Evolutionary conservation across 2,329 filamentous ascomycete genomes (phyloP).

Genomic region (Niveomyces coronatus): DNA sequence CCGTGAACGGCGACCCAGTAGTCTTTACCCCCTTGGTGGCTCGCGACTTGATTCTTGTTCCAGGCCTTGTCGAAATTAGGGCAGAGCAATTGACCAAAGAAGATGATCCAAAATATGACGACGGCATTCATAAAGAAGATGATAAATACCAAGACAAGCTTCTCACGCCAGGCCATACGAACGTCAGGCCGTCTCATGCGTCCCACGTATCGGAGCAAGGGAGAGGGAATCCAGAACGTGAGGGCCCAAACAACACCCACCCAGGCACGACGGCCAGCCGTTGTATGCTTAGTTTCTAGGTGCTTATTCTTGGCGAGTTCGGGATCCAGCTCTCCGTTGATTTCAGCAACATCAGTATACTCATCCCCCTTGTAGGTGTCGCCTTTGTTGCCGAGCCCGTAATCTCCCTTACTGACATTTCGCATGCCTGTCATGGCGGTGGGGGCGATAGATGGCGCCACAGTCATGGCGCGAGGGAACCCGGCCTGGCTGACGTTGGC

Average conservation of each 20-base stretch:
- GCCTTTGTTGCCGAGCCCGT: conserved; percentile 78
- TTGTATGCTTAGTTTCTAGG: conserved; percentile 59
- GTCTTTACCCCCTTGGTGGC: conserved; percentile 62
- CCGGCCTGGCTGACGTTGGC: conserved; percentile 47
- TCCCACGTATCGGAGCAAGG: conserved; percentile 66
- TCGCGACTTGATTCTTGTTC: conserved; percentile 57
- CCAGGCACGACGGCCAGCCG: conserved; percentile 62
- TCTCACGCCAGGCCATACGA: conserved; percentile 94
- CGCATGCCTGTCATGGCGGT: conserved; percentile 45
- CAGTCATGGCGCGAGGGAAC: conserved; percentile 19
- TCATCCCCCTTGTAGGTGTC: conserved; percentile 68
- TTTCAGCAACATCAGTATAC: conserved; percentile 61
- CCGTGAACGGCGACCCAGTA: conserved; percentile 85
- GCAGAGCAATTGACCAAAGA: conserved; percentile 75
- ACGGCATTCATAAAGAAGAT: conserved; percentile 73
- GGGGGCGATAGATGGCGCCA: conserved; percentile 50
- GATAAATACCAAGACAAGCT: conserved; percentile 69
- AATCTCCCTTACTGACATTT: conserved; percentile 60
- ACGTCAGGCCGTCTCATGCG: conserved; percentile 97
- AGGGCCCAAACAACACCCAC: conserved; percentile 71
- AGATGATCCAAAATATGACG: conserved; percentile 87
- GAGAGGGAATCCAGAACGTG: conserved; percentile 93
- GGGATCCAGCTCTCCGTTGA: conserved; percentile 60
- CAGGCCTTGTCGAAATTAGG: conserved; percentile 89
- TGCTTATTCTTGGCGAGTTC: conserved; percentile 69